These are phyloP conservation scores for Erysimum pusillum DNA, from an alignment of 441 rosid species.

Conservation along the genomic window DNA sequence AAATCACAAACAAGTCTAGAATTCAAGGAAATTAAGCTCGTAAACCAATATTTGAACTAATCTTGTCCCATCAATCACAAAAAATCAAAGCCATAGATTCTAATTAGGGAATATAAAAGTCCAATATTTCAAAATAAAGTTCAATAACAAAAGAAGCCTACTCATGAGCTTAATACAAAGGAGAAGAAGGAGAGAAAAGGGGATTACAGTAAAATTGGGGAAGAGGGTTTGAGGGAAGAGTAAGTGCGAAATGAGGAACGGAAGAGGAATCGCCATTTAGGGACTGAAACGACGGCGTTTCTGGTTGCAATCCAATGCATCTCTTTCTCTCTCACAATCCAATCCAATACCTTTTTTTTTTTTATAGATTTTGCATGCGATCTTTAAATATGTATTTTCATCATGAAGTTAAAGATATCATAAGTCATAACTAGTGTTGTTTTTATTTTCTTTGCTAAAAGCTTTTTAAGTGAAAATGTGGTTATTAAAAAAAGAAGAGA, in stretches of 20 bases:
- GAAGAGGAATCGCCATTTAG: slow-evolving; percentile 65
- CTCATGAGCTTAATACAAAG: not conserved
- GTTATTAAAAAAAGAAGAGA: too few relatives aligned
- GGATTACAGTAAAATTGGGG: slow-evolving; percentile 60
- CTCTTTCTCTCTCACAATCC: not conserved
- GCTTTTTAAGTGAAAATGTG: too few relatives aligned
- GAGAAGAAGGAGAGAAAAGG: not conserved
- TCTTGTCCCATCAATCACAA: not conserved
- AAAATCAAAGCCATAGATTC: slow-evolving; percentile 2
- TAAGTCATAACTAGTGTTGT: too few relatives aligned
- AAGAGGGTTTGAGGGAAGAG: slow-evolving; percentile 54
- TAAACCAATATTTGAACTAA: slow-evolving; percentile 9
- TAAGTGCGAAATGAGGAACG: slow-evolving; percentile 54
- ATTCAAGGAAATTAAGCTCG: not conserved
- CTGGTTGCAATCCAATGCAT: slow-evolving; percentile 83
- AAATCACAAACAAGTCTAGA: slow-evolving; percentile 13
- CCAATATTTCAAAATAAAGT: too few relatives aligned
- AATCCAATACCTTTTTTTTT: too few relatives aligned
- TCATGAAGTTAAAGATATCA: too few relatives aligned
- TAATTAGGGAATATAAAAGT: not conserved
- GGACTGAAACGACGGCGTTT: slow-evolving; percentile 69
- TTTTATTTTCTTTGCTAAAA: too few relatives aligned
- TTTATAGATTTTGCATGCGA: too few relatives aligned
- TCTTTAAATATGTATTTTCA: too few relatives aligned
- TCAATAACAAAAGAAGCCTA: too few relatives aligned